Evolutionary conservation across 1,139 yeast genomes (phyloP), one percentile per base, ranked within the genome.

Genomic region (Blastobotrys capitulatus): DNA sequence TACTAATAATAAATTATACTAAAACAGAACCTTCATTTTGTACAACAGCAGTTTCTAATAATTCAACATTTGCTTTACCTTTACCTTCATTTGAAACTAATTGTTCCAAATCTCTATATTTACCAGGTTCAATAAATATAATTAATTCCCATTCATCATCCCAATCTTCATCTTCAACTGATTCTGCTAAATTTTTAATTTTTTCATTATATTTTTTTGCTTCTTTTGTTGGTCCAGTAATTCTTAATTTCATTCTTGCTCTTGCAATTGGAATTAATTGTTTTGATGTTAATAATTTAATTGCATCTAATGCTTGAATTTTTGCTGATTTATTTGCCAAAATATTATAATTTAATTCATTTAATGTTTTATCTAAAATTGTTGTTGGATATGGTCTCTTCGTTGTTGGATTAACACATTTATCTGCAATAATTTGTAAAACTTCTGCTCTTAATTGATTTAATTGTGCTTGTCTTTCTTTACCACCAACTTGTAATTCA

Each of bases 381-480:
- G 95, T 79, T 12, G 96, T 92, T 0, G 98, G 96, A 61, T 92
- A 92, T 60, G 97, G 81, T 62, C 92, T 87, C 64, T 86, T 86
- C 2, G 92, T 82, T 49, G 76, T 79, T 5, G 98, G 97, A 60
- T 94, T 90, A 49, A 94, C 84, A 63, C 97, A 90, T 64, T 88
- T 90, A 13, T 95, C 83, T 26, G 95, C 86, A 42, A 94, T 83
- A 42, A 88, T 81, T 49, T 82, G 88, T 38, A 92, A 72, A 54
- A 89, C 84, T 62, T 90, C 96, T 56, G 88, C 87, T 56, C 83
- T 88, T 52, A 85, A 78, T 66, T 87, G 94, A 53, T 76, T 78
- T 53, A 82, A 69, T 65, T 84, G 84, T 44, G 86, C 84, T 56
- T 78, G 84, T 61, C 98, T 75, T 68, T 92, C 98, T 72, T 88